phyloP scores from a whole-genome alignment of 441 rosid genomes.

The Capsella rubella region DNA sequence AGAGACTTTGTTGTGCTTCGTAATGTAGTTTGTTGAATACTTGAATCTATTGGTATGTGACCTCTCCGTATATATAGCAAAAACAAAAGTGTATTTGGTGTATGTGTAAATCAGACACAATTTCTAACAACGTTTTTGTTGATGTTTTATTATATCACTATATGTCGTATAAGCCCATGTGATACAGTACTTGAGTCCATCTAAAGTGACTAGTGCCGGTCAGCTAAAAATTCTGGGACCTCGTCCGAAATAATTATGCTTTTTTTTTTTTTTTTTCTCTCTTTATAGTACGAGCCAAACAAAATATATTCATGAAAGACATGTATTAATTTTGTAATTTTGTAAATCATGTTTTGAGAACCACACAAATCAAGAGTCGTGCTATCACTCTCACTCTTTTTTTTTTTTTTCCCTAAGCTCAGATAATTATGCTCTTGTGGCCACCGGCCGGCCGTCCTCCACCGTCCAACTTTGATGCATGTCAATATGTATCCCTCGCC shows the following conservation, averaged over 20 bases:
- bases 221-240: too few relatives aligned
- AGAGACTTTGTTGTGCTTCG: background rate
- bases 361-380: background rate
- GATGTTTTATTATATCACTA: background rate
- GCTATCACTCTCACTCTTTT: background rate
- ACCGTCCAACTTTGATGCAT: background rate
- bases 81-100: background rate
- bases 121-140: background rate
- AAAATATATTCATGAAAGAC: background rate
- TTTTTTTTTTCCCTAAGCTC: background rate
- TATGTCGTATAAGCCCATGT: background rate
- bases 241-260: background rate
- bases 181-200: background rate
- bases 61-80: background rate
- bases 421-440: background rate
- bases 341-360: too few relatives aligned
- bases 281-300: background rate
- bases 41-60: background rate
- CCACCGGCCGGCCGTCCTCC: too few relatives aligned
- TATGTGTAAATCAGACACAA: background rate
- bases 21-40: background rate
- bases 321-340: background rate
- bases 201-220: background rate
- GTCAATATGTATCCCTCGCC: background rate
- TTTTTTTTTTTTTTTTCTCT: background rate